Base-by-base conservation (phyloP, 2,329 filamentous ascomycete genomes). In the Claviceps pazoutovae region DNA sequence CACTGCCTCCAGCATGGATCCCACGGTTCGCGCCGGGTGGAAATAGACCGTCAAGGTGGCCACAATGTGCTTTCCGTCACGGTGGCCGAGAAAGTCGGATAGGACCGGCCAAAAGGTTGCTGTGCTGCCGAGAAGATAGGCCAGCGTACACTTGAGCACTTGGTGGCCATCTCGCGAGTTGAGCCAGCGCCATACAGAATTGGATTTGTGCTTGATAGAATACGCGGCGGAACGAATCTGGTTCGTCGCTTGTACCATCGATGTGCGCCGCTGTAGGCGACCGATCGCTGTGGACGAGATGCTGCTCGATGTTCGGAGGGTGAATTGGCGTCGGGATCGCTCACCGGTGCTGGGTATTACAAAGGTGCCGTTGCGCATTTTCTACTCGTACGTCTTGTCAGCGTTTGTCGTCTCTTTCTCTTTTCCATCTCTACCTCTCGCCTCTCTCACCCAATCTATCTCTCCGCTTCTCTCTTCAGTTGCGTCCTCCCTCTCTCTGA, bases 31-130 rank as follows among this genome's bases (percentile, higher is more conserved):
- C 5, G 88, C 87, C 4, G 91, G 89, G 65, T 96, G 89, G 61
- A 96, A 97, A 63, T 95, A 97, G 11, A 96, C 90, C 0, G 88
- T 94, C 53, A 96, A 81, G 2, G 91, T 96, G 36, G 89, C 89
- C 49, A 95, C 88, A 62, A 95, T 83, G 67, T 96, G 91, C 64
- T 96, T 96, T 49, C 88, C 88, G 68, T 95, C 90, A 62, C 89
- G 85, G 56, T 83, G 76, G 11, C 91, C 91, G 16, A 96, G 73
- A 52, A 89, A 79, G 7, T 74, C 71, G 16, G 88, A 83, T 52
- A 95, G 74, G 2, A 78, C 76, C 2, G 83, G 79, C 56, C 88
- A 82, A 60, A 95, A 93, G 0, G 90, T 96, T 38, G 84, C 88
- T 66, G 95, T 72, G 58, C 87, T 94, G 17, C 87, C 91, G 37